Base-by-base conservation (phyloP, 495 filamentous ascomycete species). In the Penicillium cosmopolitanum region DNA sequence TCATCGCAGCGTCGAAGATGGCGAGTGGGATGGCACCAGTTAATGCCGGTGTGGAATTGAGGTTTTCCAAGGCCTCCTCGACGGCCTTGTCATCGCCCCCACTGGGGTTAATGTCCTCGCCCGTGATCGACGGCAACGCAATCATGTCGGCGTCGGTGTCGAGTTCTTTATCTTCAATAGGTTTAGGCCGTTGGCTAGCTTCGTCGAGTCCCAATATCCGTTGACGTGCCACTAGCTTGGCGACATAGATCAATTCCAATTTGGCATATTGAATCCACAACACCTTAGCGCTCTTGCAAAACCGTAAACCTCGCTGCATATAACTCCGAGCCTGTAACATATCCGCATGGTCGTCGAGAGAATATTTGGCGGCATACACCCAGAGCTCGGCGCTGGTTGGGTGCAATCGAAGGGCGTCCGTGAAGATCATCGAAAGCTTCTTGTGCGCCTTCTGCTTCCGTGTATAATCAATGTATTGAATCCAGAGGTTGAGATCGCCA, bases 201-300 rank as follows among this genome's bases (percentile, higher is more conserved):
- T 77, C 76, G 66, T 93, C 89, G 46, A 93, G 79, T 2, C 85
- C 89, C 44, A 93, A 69, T 55, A 92, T 85, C 61, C 79, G 82
- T 78, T 86, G 84, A 74, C 85, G 82, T 66, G 80, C 81, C 44
- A 88, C 85, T 64, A 97, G 85, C 70, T 92, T 92, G 19, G 84
- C 85, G 44, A 97, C 77, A 77, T 94, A 97, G 58, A 93, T 89
- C 85, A 96, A 88, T 77, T 98, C 95, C 74, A 96, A 81, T 72
- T 90, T 89, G 0, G 87, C 87, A 75, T 97, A 98, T 73, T 96
- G 89, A 36, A 96, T 64, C 95, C 94, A 98, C 36, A 98, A 66
- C 12, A 77, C 72, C 59, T 79, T 82, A 28, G 87, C 86, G 21
- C 76, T 82, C 55, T 87, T 90, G 72, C 92, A 96, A 68, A 97